Percentiles rank a stretch among this genome's conserved stretches.
Evolutionary conservation across 441 rosid species (phyloP).

Genomic region (Omphalea diandra): DNA sequence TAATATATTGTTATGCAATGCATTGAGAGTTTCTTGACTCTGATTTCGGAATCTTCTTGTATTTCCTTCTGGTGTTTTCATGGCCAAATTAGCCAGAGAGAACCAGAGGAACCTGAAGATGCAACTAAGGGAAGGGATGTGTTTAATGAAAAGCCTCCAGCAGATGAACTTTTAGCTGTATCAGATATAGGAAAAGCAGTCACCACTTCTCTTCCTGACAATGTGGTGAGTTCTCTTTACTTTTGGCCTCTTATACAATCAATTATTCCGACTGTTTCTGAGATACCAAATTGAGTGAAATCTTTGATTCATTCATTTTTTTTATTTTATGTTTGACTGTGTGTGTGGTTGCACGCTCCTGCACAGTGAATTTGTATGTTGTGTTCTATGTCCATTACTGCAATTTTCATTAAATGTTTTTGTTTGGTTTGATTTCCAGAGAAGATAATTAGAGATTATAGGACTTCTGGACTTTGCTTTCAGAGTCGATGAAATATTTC

Average conservation of each 20-base stretch:
- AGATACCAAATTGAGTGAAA: not conserved
- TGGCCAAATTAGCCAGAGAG: constrained; percentile 67
- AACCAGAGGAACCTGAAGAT: constrained; percentile 98
- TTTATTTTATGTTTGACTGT: too few species aligned
- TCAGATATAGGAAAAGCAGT: constrained; percentile 91
- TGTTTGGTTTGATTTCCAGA: not conserved
- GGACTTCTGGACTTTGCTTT: not conserved
- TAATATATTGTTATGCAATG: not conserved
- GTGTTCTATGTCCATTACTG: not conserved
- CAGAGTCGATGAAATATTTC: too few species aligned
- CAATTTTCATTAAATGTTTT: not conserved
- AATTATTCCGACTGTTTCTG: not conserved
- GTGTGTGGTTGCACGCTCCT: too few species aligned
- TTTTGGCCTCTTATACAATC: not conserved
- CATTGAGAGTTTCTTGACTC: not conserved
- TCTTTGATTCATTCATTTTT: too few species aligned
- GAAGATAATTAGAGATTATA: not conserved
- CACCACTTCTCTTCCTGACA: constrained; percentile 97
- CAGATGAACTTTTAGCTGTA: constrained; percentile 93
- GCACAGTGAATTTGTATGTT: too few species aligned
- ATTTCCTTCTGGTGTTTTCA: constrained; percentile 2
- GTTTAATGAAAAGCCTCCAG: constrained; percentile 94
- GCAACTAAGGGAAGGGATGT: constrained; percentile 94
- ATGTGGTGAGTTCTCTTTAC: constrained; percentile 58
- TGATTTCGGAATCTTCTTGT: not conserved